Percentiles rank a stretch among this genome's conserved stretches.
Conservation (phyloP, 2,329 filamentous ascomycete genomes). For the Teratosphaeria zuluensis region DNA sequence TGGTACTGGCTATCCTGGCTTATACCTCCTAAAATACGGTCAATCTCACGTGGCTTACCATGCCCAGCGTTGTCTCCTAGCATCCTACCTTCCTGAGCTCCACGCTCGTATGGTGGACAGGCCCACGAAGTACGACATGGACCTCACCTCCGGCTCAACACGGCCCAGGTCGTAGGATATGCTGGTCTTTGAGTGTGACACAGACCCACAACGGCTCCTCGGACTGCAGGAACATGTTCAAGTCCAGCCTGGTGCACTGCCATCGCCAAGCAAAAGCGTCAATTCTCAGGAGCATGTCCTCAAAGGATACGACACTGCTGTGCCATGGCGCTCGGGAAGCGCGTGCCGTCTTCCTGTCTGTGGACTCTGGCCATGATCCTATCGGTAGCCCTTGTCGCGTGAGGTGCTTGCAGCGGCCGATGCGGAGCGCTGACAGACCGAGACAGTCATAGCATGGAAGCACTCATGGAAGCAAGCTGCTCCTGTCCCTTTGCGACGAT, state of each 20-base stretch:
- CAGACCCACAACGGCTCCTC: neutral
- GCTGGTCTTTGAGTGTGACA: neutral
- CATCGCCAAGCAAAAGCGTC: neutral
- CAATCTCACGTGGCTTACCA: neutral
- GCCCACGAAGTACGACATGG: neutral
- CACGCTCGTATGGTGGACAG: neutral
- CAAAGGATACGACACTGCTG: neutral
- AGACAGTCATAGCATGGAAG: constrained; percentile 42
- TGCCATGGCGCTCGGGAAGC: neutral
- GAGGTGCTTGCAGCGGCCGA: neutral
- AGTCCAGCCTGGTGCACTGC: neutral
- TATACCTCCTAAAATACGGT: neutral
- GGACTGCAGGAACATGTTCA: too few relatives aligned
- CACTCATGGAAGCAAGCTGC: constrained; percentile 40
- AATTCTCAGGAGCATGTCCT: too few relatives aligned
- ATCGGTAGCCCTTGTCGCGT: constrained; percentile 32
- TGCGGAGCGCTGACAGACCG: constrained; percentile 19
- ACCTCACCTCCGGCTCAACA: too few relatives aligned
- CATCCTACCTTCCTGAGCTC: neutral
- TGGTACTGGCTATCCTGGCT: too few relatives aligned
- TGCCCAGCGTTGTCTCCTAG: neutral
- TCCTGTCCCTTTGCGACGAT: constrained; percentile 43
- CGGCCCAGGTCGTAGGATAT: neutral
- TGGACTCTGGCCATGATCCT: constrained; percentile 47
- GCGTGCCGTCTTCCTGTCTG: neutral